These are phyloP conservation scores for Annona cherimola DNA, from an alignment of 164 flowering plant genomes.

Conservation along the genomic window DNA sequence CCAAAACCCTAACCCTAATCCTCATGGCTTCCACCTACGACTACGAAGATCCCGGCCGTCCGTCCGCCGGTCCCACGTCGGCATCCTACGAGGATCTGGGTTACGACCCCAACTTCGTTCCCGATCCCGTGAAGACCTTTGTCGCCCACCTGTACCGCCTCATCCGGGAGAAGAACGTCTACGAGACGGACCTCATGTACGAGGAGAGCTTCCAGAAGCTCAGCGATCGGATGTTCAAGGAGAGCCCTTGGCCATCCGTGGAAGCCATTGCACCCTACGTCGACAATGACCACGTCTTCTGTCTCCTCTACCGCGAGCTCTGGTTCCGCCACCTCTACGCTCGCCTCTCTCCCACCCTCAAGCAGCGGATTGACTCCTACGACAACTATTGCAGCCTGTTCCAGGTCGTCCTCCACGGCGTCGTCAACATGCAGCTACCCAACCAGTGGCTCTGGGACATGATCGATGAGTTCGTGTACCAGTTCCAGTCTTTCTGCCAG, in stretches of 20 bases:
- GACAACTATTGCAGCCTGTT: conserved; percentile 89
- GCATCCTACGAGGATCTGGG: conserved; percentile 26
- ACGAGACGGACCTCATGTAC: conserved; percentile 98
- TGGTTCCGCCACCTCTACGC: conserved; percentile 94
- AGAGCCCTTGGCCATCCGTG: conserved; percentile 90
- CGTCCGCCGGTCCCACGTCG: background rate
- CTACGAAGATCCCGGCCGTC: conserved; percentile 19
- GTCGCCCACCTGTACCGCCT: conserved; percentile 92
- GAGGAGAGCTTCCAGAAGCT: conserved; percentile 80
- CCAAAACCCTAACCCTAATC: conserved; percentile 7
- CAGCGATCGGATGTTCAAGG: conserved; percentile 81
- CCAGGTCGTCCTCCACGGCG: conserved; percentile 89
- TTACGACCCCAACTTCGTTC: conserved; percentile 91
- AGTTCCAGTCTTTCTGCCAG: conserved; percentile 95
- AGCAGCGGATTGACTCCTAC: conserved; percentile 87
- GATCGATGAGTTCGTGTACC: conserved; percentile 99
- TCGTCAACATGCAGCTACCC: conserved; percentile 93
- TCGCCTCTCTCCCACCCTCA: conserved; percentile 59
- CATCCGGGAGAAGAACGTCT: conserved; percentile 94
- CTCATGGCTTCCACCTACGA: conserved; percentile 27
- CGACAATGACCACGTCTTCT: conserved; percentile 95
- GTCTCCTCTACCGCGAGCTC: conserved; percentile 93
- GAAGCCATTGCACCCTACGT: conserved; percentile 78
- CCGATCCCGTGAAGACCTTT: conserved; percentile 89
- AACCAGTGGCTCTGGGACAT: conserved; percentile 99